A percentile compares a stretch with the other conserved stretches of the same genome.
phyloP scores from a whole-genome alignment of 2,329 filamentous ascomycete species.

The Claviceps spartinae region DNA sequence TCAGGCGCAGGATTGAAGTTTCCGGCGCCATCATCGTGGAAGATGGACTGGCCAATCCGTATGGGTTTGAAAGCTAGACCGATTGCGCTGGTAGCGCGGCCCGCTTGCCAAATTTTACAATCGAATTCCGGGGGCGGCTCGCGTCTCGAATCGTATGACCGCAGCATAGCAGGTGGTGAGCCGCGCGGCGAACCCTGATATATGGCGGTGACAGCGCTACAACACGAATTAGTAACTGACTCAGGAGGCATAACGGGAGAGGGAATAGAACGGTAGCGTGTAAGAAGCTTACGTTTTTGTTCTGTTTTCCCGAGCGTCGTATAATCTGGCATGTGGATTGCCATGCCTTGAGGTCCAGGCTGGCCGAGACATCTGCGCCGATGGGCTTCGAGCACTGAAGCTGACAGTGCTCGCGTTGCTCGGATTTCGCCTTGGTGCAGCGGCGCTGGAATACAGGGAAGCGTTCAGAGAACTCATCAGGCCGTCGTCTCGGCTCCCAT shows the following conservation, averaged over 20 bases:
- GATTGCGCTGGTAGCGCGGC: constrained; percentile 83
- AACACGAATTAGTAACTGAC: neutral
- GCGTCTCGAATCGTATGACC: constrained; percentile 89
- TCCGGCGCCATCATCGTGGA: constrained; percentile 83
- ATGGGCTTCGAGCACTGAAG: constrained; percentile 55
- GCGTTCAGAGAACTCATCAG: constrained; percentile 27
- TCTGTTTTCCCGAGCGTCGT: constrained; percentile 72
- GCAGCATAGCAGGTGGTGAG: constrained; percentile 57
- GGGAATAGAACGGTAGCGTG: neutral
- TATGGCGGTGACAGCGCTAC: constrained; percentile 75
- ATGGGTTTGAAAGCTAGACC: constrained; percentile 93
- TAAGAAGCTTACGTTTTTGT: constrained; percentile 65
- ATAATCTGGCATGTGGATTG: constrained; percentile 75
- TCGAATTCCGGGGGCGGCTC: constrained; percentile 85
- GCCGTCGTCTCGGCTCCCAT: constrained; percentile 31
- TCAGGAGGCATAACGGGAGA: neutral
- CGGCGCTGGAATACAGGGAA: constrained; percentile 27
- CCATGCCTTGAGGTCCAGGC: constrained; percentile 49
- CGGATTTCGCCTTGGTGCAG: constrained; percentile 43
- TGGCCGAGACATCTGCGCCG: constrained; percentile 39
- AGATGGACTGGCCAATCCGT: constrained; percentile 81
- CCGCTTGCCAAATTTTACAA: constrained; percentile 94
- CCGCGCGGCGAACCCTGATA: constrained; percentile 69
- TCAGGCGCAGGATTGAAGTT: constrained; percentile 84
- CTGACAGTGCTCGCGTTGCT: constrained; percentile 77